Evolutionary conservation across 371 early-diverging fungal species (phyloP).

Genomic region (Mortierella sp.): DNA sequence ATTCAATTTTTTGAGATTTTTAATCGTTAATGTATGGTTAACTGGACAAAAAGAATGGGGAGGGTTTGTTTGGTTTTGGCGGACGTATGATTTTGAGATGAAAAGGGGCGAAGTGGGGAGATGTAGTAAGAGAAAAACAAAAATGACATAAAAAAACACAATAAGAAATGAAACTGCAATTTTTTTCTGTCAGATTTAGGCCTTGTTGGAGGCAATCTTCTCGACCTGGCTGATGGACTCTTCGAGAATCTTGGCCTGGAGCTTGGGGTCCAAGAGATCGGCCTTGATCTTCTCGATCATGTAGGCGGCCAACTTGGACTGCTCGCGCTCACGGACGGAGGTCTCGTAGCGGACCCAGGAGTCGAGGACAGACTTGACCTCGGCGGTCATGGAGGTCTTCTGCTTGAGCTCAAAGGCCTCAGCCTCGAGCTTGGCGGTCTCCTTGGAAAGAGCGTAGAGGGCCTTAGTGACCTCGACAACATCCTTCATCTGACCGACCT

Average conservation of each 20-base stretch:
- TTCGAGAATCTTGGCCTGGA: conserved; percentile 62
- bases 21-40: neutral
- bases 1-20: conserved; percentile 6
- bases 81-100: conserved; percentile 5
- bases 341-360: conserved; percentile 97
- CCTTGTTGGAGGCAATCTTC: conserved; percentile 58
- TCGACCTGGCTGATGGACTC: conserved; percentile 63
- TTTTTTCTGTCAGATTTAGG: conserved; percentile 25
- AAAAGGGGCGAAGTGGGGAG: neutral
- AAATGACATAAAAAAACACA: conserved; percentile 9
- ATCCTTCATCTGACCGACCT: conserved; percentile 93
- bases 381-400: conserved; percentile 82
- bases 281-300: conserved; percentile 90
- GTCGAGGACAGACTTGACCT: conserved; percentile 93
- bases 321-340: conserved; percentile 93
- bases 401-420: conserved; percentile 96
- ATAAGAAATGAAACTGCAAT: neutral
- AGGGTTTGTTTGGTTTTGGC: neutral
- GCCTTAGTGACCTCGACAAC: conserved; percentile 94
- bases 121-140: neutral
- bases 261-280: conserved; percentile 85
- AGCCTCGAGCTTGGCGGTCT: conserved; percentile 93
- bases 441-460: conserved; percentile 94
- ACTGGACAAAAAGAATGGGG: conserved; percentile 15
- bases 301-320: conserved; percentile 87